These are phyloP conservation scores for Sporothrix dimorphospora DNA, from an alignment of 2,329 filamentous ascomycete species.

Conservation along the genomic window DNA sequence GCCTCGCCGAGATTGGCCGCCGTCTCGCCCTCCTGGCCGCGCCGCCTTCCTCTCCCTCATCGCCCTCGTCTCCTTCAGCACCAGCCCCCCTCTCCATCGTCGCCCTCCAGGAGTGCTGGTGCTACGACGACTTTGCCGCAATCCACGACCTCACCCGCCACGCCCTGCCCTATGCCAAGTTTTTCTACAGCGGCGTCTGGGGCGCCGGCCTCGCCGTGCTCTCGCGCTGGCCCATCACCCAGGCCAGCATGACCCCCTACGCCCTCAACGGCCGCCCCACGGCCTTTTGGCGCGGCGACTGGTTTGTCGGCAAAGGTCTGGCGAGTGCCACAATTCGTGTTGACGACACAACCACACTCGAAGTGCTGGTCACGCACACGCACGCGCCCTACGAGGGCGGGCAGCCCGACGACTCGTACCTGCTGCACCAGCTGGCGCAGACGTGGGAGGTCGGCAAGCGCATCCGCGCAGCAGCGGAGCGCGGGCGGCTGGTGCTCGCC, in stretches of 20 bases:
- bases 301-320: constrained; percentile 94
- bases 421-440: constrained; percentile 88
- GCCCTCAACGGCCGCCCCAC: constrained; percentile 92
- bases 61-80: neutral
- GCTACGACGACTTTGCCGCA: constrained; percentile 73
- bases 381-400: constrained; percentile 87
- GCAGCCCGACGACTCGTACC: constrained; percentile 71
- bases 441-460: constrained; percentile 94
- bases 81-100: constrained; percentile 80
- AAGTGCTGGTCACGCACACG: constrained; percentile 90
- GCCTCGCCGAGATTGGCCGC: constrained; percentile 80
- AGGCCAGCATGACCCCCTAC: constrained; percentile 84
- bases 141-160: constrained; percentile 73
- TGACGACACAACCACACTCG: constrained; percentile 63
- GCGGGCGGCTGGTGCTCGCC: constrained; percentile 78
- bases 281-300: constrained; percentile 92
- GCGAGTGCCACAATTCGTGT: constrained; percentile 79
- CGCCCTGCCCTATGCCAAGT: constrained; percentile 87
- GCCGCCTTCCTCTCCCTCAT: constrained; percentile 56
- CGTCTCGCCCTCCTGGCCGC: constrained; percentile 65
- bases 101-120: constrained; percentile 69
- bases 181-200: constrained; percentile 87
- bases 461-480: constrained; percentile 75
- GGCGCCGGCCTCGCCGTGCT: constrained; percentile 88
- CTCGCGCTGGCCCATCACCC: constrained; percentile 88